Evolutionary conservation across 2,329 filamentous ascomycete species (phyloP), one percentile per base, ranked within the genome.

Genomic region (Periconia sp.): DNA sequence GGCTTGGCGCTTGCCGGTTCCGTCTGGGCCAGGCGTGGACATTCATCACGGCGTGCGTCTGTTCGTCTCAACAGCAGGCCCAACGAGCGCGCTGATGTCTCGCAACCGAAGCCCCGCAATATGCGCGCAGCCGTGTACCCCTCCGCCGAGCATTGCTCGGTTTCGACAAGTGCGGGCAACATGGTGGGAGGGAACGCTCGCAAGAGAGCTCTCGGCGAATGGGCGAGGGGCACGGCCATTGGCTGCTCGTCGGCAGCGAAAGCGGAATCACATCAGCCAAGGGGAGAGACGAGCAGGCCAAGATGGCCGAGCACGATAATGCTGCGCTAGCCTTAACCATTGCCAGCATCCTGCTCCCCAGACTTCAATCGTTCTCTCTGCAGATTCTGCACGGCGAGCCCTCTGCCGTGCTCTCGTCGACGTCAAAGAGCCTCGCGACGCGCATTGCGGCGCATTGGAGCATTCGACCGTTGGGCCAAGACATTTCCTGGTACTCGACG

Each of bases 381-480:
- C 23, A 28, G 12, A 32, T 10, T 31, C 35, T 47, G 43, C 35
- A 29, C 43, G 34, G 34, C 29, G 22, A 42, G 18, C 28, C 13
- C 37, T 30, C 18, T 43, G 18, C 43, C 30, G 35, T 15, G 45
- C 17, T 23, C 15, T 6, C 34, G 18, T 13, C 32, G 34, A 23
- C 22, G 30, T 23, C 37, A 32, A 39, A 45, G 29, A 40, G 33
- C 40, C 41, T 31, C 29, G 45, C 38, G 32, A 19, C 33, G 42
- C 31, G 37, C 48, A 50, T 51, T 43, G 43, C 44, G 40, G 40
- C 34, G 42, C 57, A 50, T 54, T 56, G 56, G 54, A 48, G n/a
- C 29, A 11, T 25, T 17, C 22, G 33, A 17, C 4, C 12, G 25
- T 28, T 11, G 25, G 15, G 12, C 25, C 25, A 13, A 5, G 25